These are phyloP conservation scores for Aspergillus tubingensis DNA, from an alignment of 2,329 filamentous ascomycete species.

Conservation along the genomic window DNA sequence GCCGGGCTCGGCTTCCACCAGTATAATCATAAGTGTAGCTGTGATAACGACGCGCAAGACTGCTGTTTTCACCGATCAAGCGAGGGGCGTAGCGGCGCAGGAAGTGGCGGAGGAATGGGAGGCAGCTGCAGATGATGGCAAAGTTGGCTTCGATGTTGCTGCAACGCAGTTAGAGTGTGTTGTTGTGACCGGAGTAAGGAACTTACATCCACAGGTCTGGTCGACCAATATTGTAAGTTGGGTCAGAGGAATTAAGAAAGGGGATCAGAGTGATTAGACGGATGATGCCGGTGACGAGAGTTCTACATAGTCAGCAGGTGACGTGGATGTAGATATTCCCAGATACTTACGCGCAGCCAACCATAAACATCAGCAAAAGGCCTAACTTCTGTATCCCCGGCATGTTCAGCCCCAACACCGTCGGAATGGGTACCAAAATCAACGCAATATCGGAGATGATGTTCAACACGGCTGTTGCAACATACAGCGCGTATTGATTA, in stretches of 20 bases:
- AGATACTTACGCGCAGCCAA: constrained; percentile 28
- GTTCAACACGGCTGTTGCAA: constrained; percentile 23
- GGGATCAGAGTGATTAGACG: constrained; percentile 21
- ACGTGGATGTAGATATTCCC: no score
- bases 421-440: constrained; percentile 23
- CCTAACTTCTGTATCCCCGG: constrained; percentile 24
- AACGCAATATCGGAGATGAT: constrained; percentile 24
- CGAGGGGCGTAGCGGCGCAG: constrained; percentile 24
- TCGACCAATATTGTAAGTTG: constrained; percentile 16
- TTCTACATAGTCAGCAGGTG: constrained; percentile 12
- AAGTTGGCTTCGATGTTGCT: constrained; percentile 31
- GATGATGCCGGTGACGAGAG: constrained; percentile 23
- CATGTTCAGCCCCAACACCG: constrained; percentile 23
- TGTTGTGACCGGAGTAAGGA: no score
- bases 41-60: constrained; percentile 16
- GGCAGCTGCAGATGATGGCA: constrained; percentile 28
- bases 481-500: constrained; percentile 13
- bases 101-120: constrained; percentile 29
- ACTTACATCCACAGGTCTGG: constrained; percentile 22
- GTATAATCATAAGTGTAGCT: constrained; percentile 8
- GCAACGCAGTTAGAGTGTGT: not conserved
- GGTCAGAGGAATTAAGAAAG: constrained; percentile 15
- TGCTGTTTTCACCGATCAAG: constrained; percentile 20
- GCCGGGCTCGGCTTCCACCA: constrained; percentile 10
- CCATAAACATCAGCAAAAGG: constrained; percentile 22